A percentile compares a stretch with the other conserved stretches of the same genome.
Evolutionary conservation across 352 stramenopile species (phyloP).

Genomic region (Phytophthora palmivora): DNA sequence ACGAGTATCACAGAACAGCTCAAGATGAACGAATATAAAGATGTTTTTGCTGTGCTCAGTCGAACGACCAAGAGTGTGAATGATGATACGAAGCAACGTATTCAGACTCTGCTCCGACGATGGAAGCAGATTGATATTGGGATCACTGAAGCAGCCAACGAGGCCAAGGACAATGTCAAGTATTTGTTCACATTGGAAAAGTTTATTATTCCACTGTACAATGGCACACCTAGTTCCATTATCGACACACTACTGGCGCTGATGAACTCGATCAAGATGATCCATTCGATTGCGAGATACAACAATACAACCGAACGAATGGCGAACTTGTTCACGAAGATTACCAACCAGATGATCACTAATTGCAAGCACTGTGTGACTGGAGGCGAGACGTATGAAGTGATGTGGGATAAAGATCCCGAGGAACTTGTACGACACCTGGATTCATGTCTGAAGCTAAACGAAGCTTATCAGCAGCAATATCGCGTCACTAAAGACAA

Average conservation of each 20-base stretch:
- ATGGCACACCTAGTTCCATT: constrained; percentile 95
- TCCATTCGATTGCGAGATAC: constrained; percentile 98
- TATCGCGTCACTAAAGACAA: constrained; percentile 98
- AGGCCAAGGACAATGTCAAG: constrained; percentile 99
- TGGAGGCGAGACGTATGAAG: constrained; percentile 81
- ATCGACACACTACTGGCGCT: constrained; percentile 98
- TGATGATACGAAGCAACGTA: constrained; percentile 92
- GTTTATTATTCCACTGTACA: constrained; percentile 93
- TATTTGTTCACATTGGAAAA: constrained; percentile 99
- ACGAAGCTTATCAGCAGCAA: constrained; percentile 98
- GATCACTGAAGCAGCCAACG: constrained; percentile 98
- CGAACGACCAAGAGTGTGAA: constrained; percentile 86
- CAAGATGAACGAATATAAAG: constrained; percentile 96
- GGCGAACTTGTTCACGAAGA: constrained; percentile 97
- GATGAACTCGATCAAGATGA: constrained; percentile 99
- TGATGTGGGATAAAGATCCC: constrained; percentile 96
- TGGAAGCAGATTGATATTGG: constrained; percentile 99
- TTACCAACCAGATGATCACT: constrained; percentile 99
- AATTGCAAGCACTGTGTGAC: constrained; percentile 97
- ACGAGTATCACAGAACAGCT: constrained; percentile 99
- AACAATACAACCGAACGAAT: constrained; percentile 99
- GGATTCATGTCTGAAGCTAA: constrained; percentile 97
- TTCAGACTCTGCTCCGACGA: constrained; percentile 93
- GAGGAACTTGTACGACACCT: constrained; percentile 95
- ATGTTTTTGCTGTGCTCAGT: constrained; percentile 94